A percentile compares a stretch with the other conserved stretches of the same genome.
Evolutionary conservation across 129 eudicot genomes (phyloP).

Genomic region (Saposhnikovia divaricata): DNA sequence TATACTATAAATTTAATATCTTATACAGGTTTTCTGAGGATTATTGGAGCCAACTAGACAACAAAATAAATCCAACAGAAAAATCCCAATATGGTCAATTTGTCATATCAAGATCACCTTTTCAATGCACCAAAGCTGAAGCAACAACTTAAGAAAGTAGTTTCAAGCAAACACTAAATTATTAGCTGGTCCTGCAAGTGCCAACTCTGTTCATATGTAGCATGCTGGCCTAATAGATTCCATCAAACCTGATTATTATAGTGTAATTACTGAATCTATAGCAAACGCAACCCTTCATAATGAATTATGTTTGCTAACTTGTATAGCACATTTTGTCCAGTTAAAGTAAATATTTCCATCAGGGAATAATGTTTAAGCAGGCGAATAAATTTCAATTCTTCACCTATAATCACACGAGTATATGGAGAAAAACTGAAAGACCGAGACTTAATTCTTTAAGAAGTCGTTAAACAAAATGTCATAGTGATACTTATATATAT

Average conservation of each 20-base stretch:
- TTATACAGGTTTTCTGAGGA: neutral
- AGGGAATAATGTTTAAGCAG: neutral
- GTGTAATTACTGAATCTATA: neutral
- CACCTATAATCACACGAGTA: neutral
- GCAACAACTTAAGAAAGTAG: neutral
- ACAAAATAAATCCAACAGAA: neutral
- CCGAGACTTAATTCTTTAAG: neutral
- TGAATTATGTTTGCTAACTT: neutral
- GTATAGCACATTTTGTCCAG: neutral
- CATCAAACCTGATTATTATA: neutral
- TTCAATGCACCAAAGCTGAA: neutral
- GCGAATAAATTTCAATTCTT: neutral
- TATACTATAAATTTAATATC: neutral
- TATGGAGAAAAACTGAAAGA: neutral
- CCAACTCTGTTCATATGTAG: neutral
- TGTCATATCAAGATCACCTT: neutral
- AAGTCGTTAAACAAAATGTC: neutral
- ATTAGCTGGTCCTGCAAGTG: neutral
- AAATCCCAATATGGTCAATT: neutral
- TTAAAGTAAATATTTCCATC: neutral
- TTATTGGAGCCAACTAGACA: neutral
- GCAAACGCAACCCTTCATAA: constrained; percentile 3
- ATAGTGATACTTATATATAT: neutral
- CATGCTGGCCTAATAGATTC: neutral
- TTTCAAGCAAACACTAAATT: neutral